phyloP scores from a whole-genome alignment of 163 green algal genomes.

The Coccomyxa subellipsoidea region DNA sequence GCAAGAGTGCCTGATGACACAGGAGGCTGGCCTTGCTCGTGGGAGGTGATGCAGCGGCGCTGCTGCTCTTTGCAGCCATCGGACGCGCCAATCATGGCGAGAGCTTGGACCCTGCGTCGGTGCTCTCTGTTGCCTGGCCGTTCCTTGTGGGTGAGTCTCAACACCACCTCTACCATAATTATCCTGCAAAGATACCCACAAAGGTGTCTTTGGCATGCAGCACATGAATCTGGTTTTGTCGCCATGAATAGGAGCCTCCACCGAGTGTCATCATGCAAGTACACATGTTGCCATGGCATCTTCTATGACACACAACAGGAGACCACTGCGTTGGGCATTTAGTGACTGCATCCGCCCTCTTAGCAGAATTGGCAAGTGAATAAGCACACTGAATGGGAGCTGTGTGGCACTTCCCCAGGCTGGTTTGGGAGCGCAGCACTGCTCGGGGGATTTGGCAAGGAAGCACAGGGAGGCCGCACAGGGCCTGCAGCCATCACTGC shows the following conservation, averaged over 20 bases:
- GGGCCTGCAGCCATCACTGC: constrained; percentile 31
- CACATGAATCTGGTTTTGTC: no score
- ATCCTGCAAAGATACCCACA: no score
- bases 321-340: no score
- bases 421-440: constrained; percentile 55
- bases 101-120: constrained; percentile 31
- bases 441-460: constrained; percentile 51
- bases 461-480: constrained; percentile 37
- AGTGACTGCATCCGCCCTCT: no score
- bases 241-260: no score
- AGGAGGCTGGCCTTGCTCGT: constrained; percentile 60
- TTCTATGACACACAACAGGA: no score
- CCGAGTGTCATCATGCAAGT: no score
- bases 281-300: no score
- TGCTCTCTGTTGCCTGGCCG: constrained; percentile 66
- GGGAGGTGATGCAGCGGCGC: constrained; percentile 61
- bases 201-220: no score
- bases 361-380: no score
- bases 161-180: background rate
- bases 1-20: background rate
- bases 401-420: constrained; percentile 30
- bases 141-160: constrained; percentile 69
- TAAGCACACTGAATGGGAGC: background rate
- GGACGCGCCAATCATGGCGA: constrained; percentile 71
- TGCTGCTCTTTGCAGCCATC: constrained; percentile 79